Evolutionary conservation across 441 rosid species (phyloP), one percentile per base, ranked within the genome.

Genomic region (Mallotus repandus): DNA sequence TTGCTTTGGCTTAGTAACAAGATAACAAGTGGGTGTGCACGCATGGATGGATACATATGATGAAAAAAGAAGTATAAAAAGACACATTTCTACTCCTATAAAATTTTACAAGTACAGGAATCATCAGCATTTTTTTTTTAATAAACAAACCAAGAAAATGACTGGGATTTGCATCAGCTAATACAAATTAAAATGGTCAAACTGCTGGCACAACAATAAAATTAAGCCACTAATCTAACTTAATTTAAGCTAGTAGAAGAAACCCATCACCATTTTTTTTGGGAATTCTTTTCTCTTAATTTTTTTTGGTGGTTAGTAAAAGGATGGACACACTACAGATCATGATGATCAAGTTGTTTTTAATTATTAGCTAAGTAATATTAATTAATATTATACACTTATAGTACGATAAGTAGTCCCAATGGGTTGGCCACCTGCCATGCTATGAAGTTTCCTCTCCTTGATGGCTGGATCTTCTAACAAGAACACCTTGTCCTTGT

Each of bases 401-500:
- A 93, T 86, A 71, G 88, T 81, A 38, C 69, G 83, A 69, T 78
- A 83, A 75, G 86, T 75, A 54, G 81, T 65, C 22, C 69, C 74
- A 7, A 81, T 71, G 15, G 82, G 48, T 56, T 77, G 84, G 77
- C 66, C 72, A 72, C 81, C 78, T 57, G 78, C 63, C 41, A 82
- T 48, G 63, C 76, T 70, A 76, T 77, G 90, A 71, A 92, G 90
- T 79, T 87, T 94, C 89, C 70, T 84, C 72, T 89, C 97, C 76
- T 84, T 91, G 78, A 86, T 88, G 5, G 94, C 92, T 25, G 98
- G 99, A 86, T 92, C 93, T 81, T 95, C 85, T 68, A 95, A 74
- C 79, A 95, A 63, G 45, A 95, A 74, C 52, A 95, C 86, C 71
- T 92, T 92, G 84, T 92, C 91, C 75, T 87, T 89, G 81, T 93